Evolutionary conservation across 2,329 filamentous ascomycete genomes (phyloP), one percentile per base, ranked within the genome.

Genomic region (Penicillium rolfsii): DNA sequence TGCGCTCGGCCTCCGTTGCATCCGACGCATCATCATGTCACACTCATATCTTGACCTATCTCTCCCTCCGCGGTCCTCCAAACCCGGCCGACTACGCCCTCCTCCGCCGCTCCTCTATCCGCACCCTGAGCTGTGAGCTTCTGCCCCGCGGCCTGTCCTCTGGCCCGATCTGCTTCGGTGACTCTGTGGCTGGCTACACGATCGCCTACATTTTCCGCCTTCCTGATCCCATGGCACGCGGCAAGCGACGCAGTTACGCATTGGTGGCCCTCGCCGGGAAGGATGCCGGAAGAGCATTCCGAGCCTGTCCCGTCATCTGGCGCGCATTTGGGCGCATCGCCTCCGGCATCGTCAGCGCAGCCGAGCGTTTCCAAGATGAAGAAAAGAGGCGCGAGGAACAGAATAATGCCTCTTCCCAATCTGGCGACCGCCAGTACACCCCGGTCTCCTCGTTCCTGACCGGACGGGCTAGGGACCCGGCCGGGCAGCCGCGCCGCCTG

Each of bases 191-290:
- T 5, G 84, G 84, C 55, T 85, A 86, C 73, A 86, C 84, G 19
- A 84, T 86, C 55, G 84, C 84, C 45, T 86, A 85, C 69, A 80
- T 85, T 43, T 87, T 87, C 71, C 83, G 84, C 48, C 78, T 87
- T 19, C 82, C 82, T 14, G 84, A 87, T 67, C 83, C 83, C 16
- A 81, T 84, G 71, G 84, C 84, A 9, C 82, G 84, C 58, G 84
- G 84, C 38, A 81, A 83, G 60, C 79, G 82, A 60, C 81, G 84
- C 57, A 83, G 81, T 40, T 87, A 87, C 72, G 84, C 84, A 1
- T 77, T 87, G 30, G 79, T 86, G 55, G 84, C 84, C 12, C 77
- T 86, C 56, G 83, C 82, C 5, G 84, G 84, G 2, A 83, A 82
- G 58, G 84, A 86, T 60, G 77, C 77, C 30, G 73, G 76, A 56